Evolutionary conservation across 1,284 basidiomycete genomes (phyloP).

Genomic region (Austroboletus novae-zelandiae): DNA sequence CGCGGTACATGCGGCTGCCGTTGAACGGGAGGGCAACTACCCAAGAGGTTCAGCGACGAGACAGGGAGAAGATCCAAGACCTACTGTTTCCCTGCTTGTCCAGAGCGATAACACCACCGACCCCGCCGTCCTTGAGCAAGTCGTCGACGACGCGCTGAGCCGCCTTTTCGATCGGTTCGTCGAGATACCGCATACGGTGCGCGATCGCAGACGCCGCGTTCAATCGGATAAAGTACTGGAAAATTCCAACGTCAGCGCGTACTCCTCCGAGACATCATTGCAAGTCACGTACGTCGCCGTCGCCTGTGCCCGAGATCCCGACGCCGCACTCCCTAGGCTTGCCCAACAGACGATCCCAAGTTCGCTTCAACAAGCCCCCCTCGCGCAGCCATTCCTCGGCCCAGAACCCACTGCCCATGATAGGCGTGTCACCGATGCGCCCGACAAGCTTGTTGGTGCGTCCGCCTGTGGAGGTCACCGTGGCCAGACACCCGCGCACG

Average conservation of each 20-base stretch:
- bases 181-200: constrained; percentile 60
- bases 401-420: constrained; percentile 79
- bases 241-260: background rate
- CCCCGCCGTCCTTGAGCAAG: constrained; percentile 52
- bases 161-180: constrained; percentile 56
- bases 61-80: background rate
- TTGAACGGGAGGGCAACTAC: constrained; percentile 70
- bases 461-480: constrained; percentile 78
- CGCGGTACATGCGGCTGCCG: constrained; percentile 78
- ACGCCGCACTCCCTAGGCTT: constrained; percentile 46
- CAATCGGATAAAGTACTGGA: constrained; percentile 73
- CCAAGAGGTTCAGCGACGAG: background rate
- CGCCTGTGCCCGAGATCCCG: constrained; percentile 80
- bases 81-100: constrained; percentile 63
- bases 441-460: constrained; percentile 81
- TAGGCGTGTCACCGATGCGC: constrained; percentile 77
- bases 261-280: background rate
- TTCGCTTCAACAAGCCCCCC: constrained; percentile 36
- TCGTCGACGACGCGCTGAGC: constrained; percentile 54
- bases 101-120: constrained; percentile 71
- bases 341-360: constrained; percentile 42
- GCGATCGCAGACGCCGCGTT: constrained; percentile 67
- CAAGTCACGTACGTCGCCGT: constrained; percentile 63
- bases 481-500: constrained; percentile 65
- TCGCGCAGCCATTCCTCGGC: constrained; percentile 67